Conservation (phyloP, 2,329 filamentous ascomycete genomes). For the Hypocreales sp. region DNA sequence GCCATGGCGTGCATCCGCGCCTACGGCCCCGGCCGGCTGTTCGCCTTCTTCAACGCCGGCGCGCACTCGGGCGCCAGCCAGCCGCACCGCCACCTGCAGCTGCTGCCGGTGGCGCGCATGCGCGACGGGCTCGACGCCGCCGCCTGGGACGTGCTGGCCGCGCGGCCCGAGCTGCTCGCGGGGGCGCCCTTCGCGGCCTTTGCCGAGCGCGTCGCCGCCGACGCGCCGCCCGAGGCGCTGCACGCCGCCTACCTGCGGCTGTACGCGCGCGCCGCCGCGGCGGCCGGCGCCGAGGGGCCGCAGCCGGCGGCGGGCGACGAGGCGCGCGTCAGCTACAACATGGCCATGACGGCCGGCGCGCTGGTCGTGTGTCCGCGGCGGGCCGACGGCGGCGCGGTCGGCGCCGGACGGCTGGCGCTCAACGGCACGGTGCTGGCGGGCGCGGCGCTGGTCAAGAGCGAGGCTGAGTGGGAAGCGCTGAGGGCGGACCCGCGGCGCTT, state of each 20-base stretch:
- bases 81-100: conserved; percentile 55
- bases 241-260: conserved; percentile 28
- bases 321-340: conserved; percentile 46
- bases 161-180: conserved; percentile 14
- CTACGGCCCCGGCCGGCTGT: conserved; percentile 34
- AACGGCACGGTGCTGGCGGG: conserved; percentile 51
- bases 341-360: conserved; percentile 38
- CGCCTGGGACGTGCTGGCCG: conserved; percentile 34
- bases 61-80: conserved; percentile 55
- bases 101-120: conserved; percentile 53
- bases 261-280: conserved; percentile 21
- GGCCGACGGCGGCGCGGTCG: conserved; percentile 28
- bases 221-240: conserved; percentile 20
- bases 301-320: conserved; percentile 17
- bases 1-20: conserved; percentile 46
- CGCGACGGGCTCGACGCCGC: conserved; percentile 26
- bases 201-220: conserved; percentile 18
- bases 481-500: conserved; percentile 15
- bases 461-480: conserved; percentile 40
- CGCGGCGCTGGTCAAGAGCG: conserved; percentile 45
- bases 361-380: conserved; percentile 40
- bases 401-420: conserved; percentile 29
- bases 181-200: conserved; percentile 29
- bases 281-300: conserved; percentile 1
- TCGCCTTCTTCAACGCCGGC: conserved; percentile 58